Percentiles rank a stretch among this genome's conserved stretches.
phyloP scores from a whole-genome alignment of 2,329 filamentous ascomycete species.

The Metarhizium album region DNA sequence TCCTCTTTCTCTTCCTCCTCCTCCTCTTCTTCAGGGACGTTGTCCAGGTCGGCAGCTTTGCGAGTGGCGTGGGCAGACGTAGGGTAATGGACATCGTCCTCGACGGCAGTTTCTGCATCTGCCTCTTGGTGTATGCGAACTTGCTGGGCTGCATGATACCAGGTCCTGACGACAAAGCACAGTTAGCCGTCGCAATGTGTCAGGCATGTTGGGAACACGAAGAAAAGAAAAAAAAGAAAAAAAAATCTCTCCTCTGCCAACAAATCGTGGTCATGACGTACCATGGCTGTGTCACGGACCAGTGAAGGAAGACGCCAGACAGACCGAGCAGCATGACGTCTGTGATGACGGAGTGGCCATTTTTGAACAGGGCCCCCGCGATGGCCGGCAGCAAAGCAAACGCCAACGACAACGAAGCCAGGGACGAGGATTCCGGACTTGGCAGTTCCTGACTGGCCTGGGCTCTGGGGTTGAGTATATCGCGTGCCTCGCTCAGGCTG shows the following conservation, averaged over 20 bases:
- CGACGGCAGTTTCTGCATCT: constrained; percentile 8
- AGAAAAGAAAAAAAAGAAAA: too few relatives aligned
- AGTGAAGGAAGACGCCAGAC: constrained; percentile 80
- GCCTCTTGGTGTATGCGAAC: constrained; percentile 43
- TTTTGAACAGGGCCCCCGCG: constrained; percentile 74
- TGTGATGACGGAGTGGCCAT: constrained; percentile 73
- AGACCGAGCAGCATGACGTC: constrained; percentile 73
- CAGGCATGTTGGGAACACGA: too few relatives aligned
- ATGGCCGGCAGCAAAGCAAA: constrained; percentile 79
- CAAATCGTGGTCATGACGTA: constrained; percentile 30
- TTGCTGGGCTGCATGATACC: constrained; percentile 63
- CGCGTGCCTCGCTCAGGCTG: constrained; percentile 58
- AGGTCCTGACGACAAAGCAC: constrained; percentile 40
- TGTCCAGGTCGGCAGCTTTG: constrained; percentile 34
- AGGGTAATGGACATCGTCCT: neutral
- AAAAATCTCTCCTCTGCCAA: too few relatives aligned
- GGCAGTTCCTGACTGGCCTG: constrained; percentile 25
- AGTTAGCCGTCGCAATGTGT: neutral
- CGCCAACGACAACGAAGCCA: constrained; percentile 71
- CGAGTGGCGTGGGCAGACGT: constrained; percentile 25
- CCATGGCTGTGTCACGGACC: constrained; percentile 87
- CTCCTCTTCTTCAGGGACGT: constrained; percentile 16
- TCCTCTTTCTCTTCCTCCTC: neutral
- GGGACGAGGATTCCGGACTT: constrained; percentile 49
- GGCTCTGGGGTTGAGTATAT: constrained; percentile 47